Percentiles rank a stretch among this genome's conserved stretches.
Evolutionary conservation across 176 grass and related monocot genomes (phyloP).

Genomic region (Puya raimondii): DNA sequence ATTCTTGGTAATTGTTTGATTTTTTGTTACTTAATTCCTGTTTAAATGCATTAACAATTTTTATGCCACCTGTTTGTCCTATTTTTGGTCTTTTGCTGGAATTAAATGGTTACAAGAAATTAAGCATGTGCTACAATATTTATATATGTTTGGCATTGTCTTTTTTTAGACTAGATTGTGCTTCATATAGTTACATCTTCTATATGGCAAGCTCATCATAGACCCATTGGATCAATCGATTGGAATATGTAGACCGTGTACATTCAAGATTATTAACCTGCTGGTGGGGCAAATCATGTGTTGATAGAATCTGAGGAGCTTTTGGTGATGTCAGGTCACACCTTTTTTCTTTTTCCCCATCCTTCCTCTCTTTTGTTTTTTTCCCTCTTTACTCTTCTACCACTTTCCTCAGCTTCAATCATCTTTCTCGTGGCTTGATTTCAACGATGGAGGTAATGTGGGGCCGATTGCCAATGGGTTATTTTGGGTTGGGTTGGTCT

Average conservation of each 20-base stretch:
- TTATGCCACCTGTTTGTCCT: neutral
- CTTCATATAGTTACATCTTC: neutral
- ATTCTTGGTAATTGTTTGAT: neutral
- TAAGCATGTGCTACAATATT: neutral
- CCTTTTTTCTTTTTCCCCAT: conserved; percentile 9
- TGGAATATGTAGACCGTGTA: no score
- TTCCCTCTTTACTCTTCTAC: neutral
- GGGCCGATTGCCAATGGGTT: no score
- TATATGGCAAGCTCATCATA: no score
- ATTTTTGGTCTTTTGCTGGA: neutral
- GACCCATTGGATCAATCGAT: neutral
- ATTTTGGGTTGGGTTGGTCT: no score
- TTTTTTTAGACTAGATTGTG: neutral
- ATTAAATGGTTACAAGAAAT: neutral
- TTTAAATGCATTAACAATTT: neutral
- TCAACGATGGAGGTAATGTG: neutral
- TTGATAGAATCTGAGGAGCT: neutral
- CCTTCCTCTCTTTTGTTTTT: conserved; percentile 2
- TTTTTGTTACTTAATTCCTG: neutral
- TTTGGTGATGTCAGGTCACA: neutral
- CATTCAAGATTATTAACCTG: no score
- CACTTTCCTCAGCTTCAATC: neutral
- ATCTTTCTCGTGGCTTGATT: neutral
- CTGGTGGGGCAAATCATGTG: neutral
- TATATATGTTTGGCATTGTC: neutral